Evolutionary conservation across 1,284 basidiomycete species (phyloP).

Genomic region (Abortiporus biennis): DNA sequence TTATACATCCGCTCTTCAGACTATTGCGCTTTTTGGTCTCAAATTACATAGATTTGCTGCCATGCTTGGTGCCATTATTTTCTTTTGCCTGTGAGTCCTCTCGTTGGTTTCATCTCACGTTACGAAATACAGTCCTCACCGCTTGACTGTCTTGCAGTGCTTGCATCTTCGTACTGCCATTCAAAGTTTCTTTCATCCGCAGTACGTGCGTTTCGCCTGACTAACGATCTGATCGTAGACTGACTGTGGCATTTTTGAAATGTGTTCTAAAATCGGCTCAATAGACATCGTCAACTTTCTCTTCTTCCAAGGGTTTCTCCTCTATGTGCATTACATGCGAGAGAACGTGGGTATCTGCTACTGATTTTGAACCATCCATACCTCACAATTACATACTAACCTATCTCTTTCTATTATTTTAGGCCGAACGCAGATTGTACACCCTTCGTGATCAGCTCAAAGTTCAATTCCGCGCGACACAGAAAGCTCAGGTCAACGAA

Average conservation of each 20-base stretch:
- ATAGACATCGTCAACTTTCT: constrained; percentile 62
- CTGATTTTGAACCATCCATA: neutral
- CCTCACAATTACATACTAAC: neutral
- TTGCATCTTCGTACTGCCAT: constrained; percentile 49
- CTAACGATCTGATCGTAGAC: neutral
- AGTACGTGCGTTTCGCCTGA: constrained; percentile 33
- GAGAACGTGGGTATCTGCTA: constrained; percentile 32
- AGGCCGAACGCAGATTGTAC: constrained; percentile 57
- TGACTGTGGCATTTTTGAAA: neutral
- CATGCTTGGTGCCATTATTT: constrained; percentile 47
- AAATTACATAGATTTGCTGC: constrained; percentile 66
- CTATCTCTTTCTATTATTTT: constrained; percentile 3
- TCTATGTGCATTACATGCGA: constrained; percentile 52
- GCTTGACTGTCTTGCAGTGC: constrained; percentile 29
- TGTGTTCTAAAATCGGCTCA: constrained; percentile 1
- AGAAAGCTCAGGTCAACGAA: constrained; percentile 83
- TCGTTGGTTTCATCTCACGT: neutral
- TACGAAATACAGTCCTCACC: neutral
- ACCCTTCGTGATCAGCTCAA: constrained; percentile 69
- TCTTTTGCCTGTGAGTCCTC: constrained; percentile 51
- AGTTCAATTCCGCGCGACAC: constrained; percentile 70
- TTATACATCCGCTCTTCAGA: constrained; percentile 59
- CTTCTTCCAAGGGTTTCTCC: constrained; percentile 52
- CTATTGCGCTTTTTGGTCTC: constrained; percentile 73
- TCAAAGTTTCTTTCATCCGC: constrained; percentile 42